These are phyloP conservation scores for Solidago caesia DNA, from an alignment of 129 eudicot genomes.

Conservation along the genomic window DNA sequence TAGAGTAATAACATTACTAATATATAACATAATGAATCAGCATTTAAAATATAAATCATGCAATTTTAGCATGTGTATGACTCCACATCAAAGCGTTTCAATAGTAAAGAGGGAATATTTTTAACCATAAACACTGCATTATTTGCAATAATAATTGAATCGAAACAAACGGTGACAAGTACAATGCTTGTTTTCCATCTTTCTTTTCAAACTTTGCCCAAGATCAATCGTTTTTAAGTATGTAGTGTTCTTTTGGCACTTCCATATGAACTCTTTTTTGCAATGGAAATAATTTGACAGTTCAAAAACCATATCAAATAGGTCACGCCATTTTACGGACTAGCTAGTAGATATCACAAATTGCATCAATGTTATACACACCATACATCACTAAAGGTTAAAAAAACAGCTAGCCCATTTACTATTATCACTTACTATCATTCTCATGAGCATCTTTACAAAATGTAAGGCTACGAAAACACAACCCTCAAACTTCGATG, in stretches of 20 bases:
- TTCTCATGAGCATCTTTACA: not conserved
- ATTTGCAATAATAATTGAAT: not conserved
- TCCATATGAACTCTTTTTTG: conserved; percentile 5
- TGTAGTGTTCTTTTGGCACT: not conserved
- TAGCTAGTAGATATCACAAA: conserved; percentile 6
- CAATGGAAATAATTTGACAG: not conserved
- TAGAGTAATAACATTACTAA: conserved; percentile 6
- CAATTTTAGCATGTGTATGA: conserved; percentile 15
- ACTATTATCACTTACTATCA: not conserved
- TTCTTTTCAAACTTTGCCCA: not conserved
- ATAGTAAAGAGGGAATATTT: not conserved
- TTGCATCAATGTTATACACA: not conserved
- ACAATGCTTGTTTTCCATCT: not conserved
- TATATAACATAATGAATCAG: not conserved
- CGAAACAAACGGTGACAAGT: not conserved
- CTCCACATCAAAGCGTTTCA: not conserved
- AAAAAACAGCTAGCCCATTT: not conserved
- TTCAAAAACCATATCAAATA: too few species aligned
- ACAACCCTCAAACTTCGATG: not conserved
- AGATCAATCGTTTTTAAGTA: not conserved
- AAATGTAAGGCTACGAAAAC: not conserved
- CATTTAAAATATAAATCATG: not conserved
- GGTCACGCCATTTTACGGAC: not conserved
- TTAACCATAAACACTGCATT: conserved; percentile 9
- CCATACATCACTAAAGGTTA: not conserved